Conservation (phyloP, 2,329 filamentous ascomycete species). For the Colletotrichum caudatum region DNA sequence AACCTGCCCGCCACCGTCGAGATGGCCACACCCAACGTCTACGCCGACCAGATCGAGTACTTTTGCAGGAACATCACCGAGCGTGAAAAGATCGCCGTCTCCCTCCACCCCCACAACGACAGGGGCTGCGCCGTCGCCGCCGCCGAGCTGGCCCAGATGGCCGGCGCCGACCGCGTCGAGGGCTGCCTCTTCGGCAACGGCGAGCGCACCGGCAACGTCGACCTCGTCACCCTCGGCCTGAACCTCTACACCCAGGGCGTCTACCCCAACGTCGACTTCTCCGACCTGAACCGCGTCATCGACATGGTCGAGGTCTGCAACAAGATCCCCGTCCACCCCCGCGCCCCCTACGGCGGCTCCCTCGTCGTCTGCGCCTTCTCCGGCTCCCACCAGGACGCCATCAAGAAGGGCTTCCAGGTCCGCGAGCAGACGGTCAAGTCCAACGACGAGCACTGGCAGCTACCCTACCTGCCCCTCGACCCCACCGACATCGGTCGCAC, state of each 20-base stretch:
- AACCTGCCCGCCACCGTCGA: constrained; percentile 97
- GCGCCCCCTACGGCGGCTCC: constrained; percentile 90
- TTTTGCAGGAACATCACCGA: constrained; percentile 90
- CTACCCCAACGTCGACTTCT: constrained; percentile 88
- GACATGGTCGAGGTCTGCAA: constrained; percentile 91
- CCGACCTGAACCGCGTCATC: constrained; percentile 86
- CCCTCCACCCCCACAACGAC: constrained; percentile 95
- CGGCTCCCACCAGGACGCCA: constrained; percentile 94
- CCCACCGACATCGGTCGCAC: constrained; percentile 93
- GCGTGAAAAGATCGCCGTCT: constrained; percentile 88
- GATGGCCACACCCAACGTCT: constrained; percentile 93
- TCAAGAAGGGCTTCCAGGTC: constrained; percentile 88
- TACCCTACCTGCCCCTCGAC: constrained; percentile 90
- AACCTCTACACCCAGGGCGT: constrained; percentile 97
- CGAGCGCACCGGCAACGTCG: constrained; percentile 94
- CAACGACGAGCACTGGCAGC: constrained; percentile 78
- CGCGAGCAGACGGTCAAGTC: constrained; percentile 71
- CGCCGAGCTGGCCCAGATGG: constrained; percentile 95
- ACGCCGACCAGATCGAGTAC: constrained; percentile 95
- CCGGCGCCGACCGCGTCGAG: constrained; percentile 92
- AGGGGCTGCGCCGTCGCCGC: constrained; percentile 90
- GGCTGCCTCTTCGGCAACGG: constrained; percentile 93
- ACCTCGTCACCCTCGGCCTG: constrained; percentile 89
- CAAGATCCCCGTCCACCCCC: constrained; percentile 92
- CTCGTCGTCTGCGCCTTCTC: constrained; percentile 94